Evolutionary conservation across 1,284 basidiomycete genomes (phyloP).

Genomic region (Vanrija sp.): DNA sequence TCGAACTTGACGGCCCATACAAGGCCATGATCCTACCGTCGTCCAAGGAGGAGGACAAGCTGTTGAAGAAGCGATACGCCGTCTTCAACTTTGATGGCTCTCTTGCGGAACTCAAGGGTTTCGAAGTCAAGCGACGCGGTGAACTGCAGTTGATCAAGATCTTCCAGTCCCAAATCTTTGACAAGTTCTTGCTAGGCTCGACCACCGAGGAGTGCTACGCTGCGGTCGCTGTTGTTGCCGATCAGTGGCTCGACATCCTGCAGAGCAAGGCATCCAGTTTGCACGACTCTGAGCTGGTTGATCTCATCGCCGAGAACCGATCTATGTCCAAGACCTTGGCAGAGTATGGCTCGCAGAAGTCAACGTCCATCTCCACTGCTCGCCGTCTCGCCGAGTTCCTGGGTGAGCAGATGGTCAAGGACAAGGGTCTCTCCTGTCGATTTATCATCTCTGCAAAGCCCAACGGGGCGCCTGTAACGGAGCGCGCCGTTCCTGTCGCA

Average conservation of each 20-base stretch:
- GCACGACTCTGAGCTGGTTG: conserved; percentile 88
- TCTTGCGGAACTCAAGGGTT: conserved; percentile 95
- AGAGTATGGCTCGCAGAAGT: conserved; percentile 95
- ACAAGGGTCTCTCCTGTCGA: conserved; percentile 97
- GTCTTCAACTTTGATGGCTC: conserved; percentile 99
- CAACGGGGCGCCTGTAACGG: conserved; percentile 89
- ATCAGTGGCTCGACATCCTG: conserved; percentile 97
- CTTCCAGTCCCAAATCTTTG: conserved; percentile 98
- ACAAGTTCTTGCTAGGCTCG: conserved; percentile 88
- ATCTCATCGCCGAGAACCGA: conserved; percentile 96
- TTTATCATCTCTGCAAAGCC: conserved; percentile 98
- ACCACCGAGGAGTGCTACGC: conserved; percentile 95
- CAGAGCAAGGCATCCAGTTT: conserved; percentile 81
- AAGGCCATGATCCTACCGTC: conserved; percentile 98
- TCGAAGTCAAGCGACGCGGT: conserved; percentile 97
- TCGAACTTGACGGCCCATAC: conserved; percentile 98
- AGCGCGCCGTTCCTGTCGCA: conserved; percentile 95
- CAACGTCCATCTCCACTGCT: conserved; percentile 96
- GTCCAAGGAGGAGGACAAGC: conserved; percentile 98
- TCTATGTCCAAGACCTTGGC: conserved; percentile 97
- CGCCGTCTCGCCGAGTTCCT: conserved; percentile 93
- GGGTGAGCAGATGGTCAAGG: conserved; percentile 98
- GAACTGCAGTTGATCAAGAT: conserved; percentile 99
- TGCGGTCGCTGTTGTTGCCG: conserved; percentile 86
- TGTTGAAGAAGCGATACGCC: conserved; percentile 98